These are phyloP conservation scores for Suillus subalutaceus DNA, from an alignment of 768 basidiomycete genomes.

Conservation along the genomic window DNA sequence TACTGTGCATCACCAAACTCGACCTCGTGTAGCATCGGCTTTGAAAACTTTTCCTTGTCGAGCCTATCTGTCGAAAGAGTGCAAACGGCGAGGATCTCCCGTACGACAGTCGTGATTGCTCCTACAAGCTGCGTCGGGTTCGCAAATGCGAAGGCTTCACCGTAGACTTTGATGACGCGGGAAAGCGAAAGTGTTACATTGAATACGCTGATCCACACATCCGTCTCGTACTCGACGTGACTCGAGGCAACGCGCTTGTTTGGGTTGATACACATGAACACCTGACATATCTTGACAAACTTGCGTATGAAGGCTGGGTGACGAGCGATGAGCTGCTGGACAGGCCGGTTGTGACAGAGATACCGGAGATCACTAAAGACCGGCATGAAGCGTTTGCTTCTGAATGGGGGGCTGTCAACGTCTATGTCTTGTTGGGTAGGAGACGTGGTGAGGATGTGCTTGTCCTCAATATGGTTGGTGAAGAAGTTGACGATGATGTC, in stretches of 20 bases:
- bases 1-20: constrained; percentile 62
- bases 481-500: constrained; percentile 90
- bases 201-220: constrained; percentile 96
- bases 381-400: constrained; percentile 94
- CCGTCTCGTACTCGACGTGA: constrained; percentile 96
- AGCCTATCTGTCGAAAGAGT: constrained; percentile 68
- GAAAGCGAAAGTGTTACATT: constrained; percentile 91
- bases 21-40: constrained; percentile 66
- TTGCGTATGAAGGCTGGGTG: constrained; percentile 67
- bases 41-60: constrained; percentile 65
- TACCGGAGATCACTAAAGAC: constrained; percentile 91
- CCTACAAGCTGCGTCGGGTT: constrained; percentile 59
- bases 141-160: constrained; percentile 74
- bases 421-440: constrained; percentile 51
- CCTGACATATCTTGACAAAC: constrained; percentile 76
- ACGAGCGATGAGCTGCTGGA: constrained; percentile 76
- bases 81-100: constrained; percentile 73
- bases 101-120: constrained; percentile 70
- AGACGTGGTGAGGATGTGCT: constrained; percentile 52
- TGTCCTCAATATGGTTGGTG: constrained; percentile 83
- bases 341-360: constrained; percentile 77
- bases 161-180: constrained; percentile 86
- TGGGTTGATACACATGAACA: constrained; percentile 94
- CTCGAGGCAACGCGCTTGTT: constrained; percentile 79
- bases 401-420: constrained; percentile 86